These are phyloP conservation scores for Ophiocordyceps australis DNA, from an alignment of 2,329 filamentous ascomycete genomes.

Conservation along the genomic window DNA sequence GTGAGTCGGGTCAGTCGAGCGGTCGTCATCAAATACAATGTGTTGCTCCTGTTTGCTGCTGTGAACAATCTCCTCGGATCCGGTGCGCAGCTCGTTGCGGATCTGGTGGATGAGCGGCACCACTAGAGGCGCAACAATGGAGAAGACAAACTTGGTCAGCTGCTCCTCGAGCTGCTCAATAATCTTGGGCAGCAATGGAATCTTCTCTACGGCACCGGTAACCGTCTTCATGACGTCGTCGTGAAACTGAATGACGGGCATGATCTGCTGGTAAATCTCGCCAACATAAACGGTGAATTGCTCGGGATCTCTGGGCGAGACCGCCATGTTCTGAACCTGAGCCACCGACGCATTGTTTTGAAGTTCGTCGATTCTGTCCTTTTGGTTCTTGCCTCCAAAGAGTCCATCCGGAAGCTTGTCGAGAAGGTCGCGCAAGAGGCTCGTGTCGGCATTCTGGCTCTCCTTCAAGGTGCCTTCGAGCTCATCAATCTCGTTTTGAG, in stretches of 20 bases:
- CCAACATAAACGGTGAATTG: slow-evolving; percentile 65
- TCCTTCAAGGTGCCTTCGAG: slow-evolving; percentile 67
- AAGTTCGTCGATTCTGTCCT: slow-evolving; percentile 60
- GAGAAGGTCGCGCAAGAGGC: slow-evolving; percentile 60
- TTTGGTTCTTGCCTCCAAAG: slow-evolving; percentile 58
- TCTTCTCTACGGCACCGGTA: slow-evolving; percentile 60
- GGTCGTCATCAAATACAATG: slow-evolving; percentile 68
- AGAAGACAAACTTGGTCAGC: slow-evolving; percentile 78
- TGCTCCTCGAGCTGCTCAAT: slow-evolving; percentile 78
- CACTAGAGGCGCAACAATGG: slow-evolving; percentile 75
- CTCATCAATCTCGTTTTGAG: slow-evolving; percentile 77
- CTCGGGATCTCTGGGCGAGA: slow-evolving; percentile 67
- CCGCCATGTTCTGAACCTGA: slow-evolving; percentile 55
- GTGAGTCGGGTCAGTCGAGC: slow-evolving; percentile 68
- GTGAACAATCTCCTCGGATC: slow-evolving; percentile 73
- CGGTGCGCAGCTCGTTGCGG: slow-evolving; percentile 71
- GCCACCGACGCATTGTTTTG: slow-evolving; percentile 57
- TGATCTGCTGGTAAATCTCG: slow-evolving; percentile 59
- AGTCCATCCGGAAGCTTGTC: slow-evolving; percentile 68
- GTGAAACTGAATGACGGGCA: slow-evolving; percentile 81
- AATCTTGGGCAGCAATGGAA: slow-evolving; percentile 69
- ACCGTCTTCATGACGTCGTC: slow-evolving; percentile 74
- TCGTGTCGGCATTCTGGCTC: slow-evolving; percentile 45
- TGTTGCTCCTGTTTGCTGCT: slow-evolving; percentile 72
- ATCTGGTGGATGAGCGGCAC: slow-evolving; percentile 75